Evolutionary conservation across 1,139 yeast species (phyloP), one percentile per base, ranked within the genome.

Genomic region (Meyerozyma athensensis): DNA sequence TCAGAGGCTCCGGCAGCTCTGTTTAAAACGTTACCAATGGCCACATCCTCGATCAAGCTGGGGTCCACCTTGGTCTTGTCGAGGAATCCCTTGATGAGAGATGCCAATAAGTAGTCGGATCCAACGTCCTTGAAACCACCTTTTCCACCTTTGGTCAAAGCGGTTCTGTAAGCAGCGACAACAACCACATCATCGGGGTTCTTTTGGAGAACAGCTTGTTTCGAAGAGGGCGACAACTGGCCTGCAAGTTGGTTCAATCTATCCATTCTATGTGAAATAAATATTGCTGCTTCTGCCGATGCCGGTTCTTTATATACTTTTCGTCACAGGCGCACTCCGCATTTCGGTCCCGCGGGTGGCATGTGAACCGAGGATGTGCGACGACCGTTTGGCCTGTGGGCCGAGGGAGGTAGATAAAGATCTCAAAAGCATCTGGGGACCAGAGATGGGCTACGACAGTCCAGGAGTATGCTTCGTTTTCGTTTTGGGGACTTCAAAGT

Each of bases 241-340:
- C 74, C 74, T 38, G 73, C 64, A 51, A 80, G 64, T 59, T 78
- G 84, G 45, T 70, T 67, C 51, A 80, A 65, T 74, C 87, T 77
- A 47, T 79, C 78, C 80, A 76, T 76, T 20, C 16, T 34, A 30
- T 14, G 30, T 26, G 33, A 10, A 17, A 17, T 14, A 28, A 28
- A 16, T 7, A 28, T 8, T 16, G 31, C 8, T 10, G 18, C 18
- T 7, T 17, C 19, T 14, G 31, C 19, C 23, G 9, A n/a, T 10
- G 10, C 23, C 23, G 10, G 23, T 21, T 21, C 9, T 10, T 26
- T 26, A 26, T 12, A 26, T 26, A 26, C n/a, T 7, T 16, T 17
- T 19, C 18, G 31, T 26, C 31, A 26, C 31, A 26, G 31, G 31
- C 31, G 13, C 31, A 26, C 31, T 26, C 31, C 31, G 31, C 31